phyloP scores from a whole-genome alignment of 305 asterid species.

The Fraxinus platypoda region DNA sequence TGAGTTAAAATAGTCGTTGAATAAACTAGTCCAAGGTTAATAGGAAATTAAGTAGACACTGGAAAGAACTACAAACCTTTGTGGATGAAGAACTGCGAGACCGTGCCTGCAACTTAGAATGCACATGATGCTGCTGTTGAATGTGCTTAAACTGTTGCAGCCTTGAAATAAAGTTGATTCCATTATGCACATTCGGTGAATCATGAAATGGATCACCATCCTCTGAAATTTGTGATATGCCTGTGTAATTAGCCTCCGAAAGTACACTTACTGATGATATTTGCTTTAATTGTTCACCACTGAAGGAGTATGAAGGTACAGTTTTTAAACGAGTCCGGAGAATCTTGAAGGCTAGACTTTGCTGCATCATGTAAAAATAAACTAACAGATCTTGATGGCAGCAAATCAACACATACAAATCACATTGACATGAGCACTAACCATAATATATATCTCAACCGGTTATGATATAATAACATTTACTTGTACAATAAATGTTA shows the following conservation, averaged over 20 bases:
- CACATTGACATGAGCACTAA: neutral
- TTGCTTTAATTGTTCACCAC: constrained; percentile 53
- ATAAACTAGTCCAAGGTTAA: neutral
- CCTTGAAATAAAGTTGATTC: constrained; percentile 65
- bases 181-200: constrained; percentile 40
- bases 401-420: constrained; percentile 1
- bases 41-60: neutral
- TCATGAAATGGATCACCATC: constrained; percentile 56
- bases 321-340: constrained; percentile 87
- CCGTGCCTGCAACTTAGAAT: constrained; percentile 50
- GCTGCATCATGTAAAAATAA: constrained; percentile 54
- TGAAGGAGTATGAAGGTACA: constrained; percentile 81
- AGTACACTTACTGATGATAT: constrained; percentile 45
- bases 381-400: constrained; percentile 18
- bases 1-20: neutral
- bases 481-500: neutral
- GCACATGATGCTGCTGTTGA: constrained; percentile 74
- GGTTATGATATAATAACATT: neutral
- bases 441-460: constrained; percentile 11
- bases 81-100: constrained; percentile 53
- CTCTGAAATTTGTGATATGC: constrained; percentile 47
- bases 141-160: constrained; percentile 72
- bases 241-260: constrained; percentile 37
- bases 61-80: constrained; percentile 49
- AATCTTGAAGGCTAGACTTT: constrained; percentile 94